phyloP scores from a whole-genome alignment of 176 grass and related monocot species.

The Tillandsia leiboldiana region DNA sequence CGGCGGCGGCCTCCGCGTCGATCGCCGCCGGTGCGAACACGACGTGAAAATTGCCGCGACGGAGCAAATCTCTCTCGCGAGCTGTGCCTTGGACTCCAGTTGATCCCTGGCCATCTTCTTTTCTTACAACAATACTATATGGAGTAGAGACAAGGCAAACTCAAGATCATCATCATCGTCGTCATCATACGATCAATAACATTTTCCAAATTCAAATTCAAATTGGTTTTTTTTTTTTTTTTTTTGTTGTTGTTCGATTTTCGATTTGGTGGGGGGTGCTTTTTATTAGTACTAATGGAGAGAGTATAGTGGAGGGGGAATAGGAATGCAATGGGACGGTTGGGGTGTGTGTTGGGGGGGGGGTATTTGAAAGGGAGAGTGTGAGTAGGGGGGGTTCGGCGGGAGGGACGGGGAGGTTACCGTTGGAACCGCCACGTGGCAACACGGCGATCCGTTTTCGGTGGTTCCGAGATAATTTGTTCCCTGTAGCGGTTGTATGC shows the following conservation, averaged over 20 bases:
- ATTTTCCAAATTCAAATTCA: not conserved
- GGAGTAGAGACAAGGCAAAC: not conserved
- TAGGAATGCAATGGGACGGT: not conserved
- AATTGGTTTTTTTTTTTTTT: not conserved
- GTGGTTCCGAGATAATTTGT: not conserved
- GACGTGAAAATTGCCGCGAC: conserved; percentile 42
- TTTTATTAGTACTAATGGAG: not conserved
- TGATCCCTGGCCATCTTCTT: conserved; percentile 19
- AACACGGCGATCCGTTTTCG: not conserved
- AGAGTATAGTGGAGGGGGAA: not conserved
- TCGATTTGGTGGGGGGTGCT: not conserved
- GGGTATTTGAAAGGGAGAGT: not conserved
- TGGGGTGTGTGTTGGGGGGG: not conserved
- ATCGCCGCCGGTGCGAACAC: conserved; percentile 48
- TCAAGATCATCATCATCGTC: not conserved
- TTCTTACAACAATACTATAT: too few species aligned
- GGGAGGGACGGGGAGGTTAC: not conserved
- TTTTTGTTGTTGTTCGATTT: too few species aligned
- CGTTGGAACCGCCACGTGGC: not conserved
- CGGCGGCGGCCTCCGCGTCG: conserved; percentile 16
- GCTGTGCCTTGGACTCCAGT: conserved; percentile 20
- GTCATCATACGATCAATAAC: not conserved
- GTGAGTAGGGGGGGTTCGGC: not conserved
- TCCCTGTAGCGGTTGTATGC: too few species aligned
- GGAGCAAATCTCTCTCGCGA: conserved; percentile 35